Base-by-base conservation (phyloP, 768 basidiomycete genomes). In the Lactarius psammicola region DNA sequence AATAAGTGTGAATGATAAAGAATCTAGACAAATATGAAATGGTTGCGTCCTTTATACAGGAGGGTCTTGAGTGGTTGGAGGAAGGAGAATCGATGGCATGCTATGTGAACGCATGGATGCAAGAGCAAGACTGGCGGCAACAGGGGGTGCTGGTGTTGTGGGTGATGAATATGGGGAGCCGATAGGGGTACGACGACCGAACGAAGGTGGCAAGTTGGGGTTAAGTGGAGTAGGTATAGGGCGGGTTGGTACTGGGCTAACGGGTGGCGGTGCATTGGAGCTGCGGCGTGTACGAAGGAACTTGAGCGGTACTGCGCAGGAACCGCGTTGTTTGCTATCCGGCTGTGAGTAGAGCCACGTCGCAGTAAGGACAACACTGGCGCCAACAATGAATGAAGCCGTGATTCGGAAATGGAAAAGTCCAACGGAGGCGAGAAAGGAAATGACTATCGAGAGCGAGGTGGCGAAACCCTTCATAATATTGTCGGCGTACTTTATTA, bases 381-480 rank as follows among this genome's bases (percentile, higher is more conserved):
- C 88, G 42, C 95, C 95, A 51, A 95, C 80, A 69, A 95, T 76
- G 75, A 98, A 98, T 0, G 91, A 87, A 65, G 87, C 80, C 3
- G 94, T 90, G 76, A 98, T 89, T 58, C 83, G 83, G 81, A 95
- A 94, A 75, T 90, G 80, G 82, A 98, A 98, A 42, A 98, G 85
- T 26, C 86, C 86, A 60, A 97, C 89, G 5, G 92, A 94, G 2
- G 91, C 94, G 63, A 95, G 81, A 85, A 97, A 98, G 30, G 94
- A 95, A 67, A 98, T 86, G 73, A 98, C 88, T 75, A 98, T 98
- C 77, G 89, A 91, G 67, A 98, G 81, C 68, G 89, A 92, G 4
- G 96, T 98, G 13, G 96, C 96, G 73, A 98, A 98, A 38, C 96
- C 96, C 77, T 95, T 94, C 75, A 90, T 80, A 69, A 90, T 91